These are phyloP conservation scores for Arthroderma sp. DNA, from an alignment of 2,329 filamentous ascomycete genomes.

Conservation along the genomic window DNA sequence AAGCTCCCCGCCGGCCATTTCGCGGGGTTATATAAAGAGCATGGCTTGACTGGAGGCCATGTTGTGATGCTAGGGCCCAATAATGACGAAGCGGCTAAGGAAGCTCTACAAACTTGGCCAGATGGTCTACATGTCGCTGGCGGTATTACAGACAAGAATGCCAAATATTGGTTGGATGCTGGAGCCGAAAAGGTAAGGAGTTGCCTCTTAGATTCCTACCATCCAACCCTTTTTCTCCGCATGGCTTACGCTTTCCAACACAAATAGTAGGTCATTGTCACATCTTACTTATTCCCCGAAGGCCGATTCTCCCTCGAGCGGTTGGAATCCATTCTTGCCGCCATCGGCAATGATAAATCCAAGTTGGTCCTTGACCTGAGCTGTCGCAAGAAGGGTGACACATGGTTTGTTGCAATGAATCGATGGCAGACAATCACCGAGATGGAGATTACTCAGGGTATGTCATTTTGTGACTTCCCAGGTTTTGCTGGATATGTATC, in stretches of 20 bases:
- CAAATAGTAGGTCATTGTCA: slow-evolving; percentile 76
- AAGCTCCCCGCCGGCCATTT: slow-evolving; percentile 70
- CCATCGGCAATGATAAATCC: slow-evolving; percentile 58
- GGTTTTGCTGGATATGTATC: slow-evolving; percentile 39
- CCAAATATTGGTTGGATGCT: slow-evolving; percentile 67
- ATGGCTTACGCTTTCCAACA: background rate
- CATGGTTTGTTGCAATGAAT: slow-evolving; percentile 97
- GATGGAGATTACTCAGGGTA: slow-evolving; percentile 83
- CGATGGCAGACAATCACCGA: slow-evolving; percentile 98
- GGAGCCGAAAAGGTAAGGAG: slow-evolving; percentile 73
- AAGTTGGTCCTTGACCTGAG: slow-evolving; percentile 92
- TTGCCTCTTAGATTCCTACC: background rate
- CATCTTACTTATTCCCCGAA: slow-evolving; percentile 81
- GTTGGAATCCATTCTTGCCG: slow-evolving; percentile 58
- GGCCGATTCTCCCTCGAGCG: slow-evolving; percentile 67
- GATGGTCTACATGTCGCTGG: slow-evolving; percentile 76
- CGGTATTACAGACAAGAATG: slow-evolving; percentile 81
- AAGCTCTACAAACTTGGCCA: slow-evolving; percentile 68
- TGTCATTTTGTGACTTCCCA: slow-evolving; percentile 61
- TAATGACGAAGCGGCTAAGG: slow-evolving; percentile 65
- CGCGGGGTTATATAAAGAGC: slow-evolving; percentile 64
- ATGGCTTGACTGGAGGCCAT: slow-evolving; percentile 65
- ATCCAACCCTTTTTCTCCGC: no score
- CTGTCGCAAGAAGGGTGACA: slow-evolving; percentile 62
- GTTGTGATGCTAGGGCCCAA: slow-evolving; percentile 92